Conservation (phyloP, 257 asterid genomes). For the Plectranthus barbatus region DNA sequence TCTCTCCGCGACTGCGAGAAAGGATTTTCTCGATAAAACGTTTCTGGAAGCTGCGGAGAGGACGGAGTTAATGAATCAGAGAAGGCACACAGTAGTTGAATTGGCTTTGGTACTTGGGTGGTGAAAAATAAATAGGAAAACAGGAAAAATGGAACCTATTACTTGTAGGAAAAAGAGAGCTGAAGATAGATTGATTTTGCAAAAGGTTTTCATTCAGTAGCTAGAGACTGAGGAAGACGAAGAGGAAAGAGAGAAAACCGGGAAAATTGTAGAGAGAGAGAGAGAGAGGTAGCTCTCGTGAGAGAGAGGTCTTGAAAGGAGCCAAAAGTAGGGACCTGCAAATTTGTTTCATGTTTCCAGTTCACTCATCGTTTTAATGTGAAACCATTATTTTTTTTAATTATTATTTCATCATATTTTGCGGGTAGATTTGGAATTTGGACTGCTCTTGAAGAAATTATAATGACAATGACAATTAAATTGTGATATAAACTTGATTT, state of each 20-base stretch:
- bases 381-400: neutral
- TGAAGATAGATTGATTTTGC: neutral
- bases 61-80: neutral
- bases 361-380: neutral
- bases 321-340: conserved; percentile 6
- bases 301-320: neutral
- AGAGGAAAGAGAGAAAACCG: neutral
- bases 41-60: neutral
- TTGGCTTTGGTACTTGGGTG: neutral
- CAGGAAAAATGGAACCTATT: neutral
- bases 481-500: no score
- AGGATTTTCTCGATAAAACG: neutral
- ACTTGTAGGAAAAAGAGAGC: neutral
- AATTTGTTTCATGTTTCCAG: neutral
- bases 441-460: no score
- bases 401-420: no score
- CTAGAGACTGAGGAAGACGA: neutral
- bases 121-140: neutral
- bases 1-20: neutral
- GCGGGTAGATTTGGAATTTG: neutral
- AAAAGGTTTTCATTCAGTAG: neutral
- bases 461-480: no score
- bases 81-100: neutral
- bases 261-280: neutral
- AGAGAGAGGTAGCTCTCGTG: neutral